Conservation (phyloP, 2,329 filamentous ascomycete species). For the Huntiella bhutanensis region DNA sequence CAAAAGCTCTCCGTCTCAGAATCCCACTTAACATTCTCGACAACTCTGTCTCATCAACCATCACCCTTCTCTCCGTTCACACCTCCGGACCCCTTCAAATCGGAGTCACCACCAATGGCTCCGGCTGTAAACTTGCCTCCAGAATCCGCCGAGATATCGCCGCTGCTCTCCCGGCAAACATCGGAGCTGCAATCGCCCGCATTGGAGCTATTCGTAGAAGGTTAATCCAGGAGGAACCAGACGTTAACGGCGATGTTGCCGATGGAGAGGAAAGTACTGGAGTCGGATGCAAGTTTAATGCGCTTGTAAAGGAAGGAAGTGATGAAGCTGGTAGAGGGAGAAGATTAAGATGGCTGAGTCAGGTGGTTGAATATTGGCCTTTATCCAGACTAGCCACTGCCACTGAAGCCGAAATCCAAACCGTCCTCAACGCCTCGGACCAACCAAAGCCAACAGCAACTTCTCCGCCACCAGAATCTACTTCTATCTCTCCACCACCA, state of each 20-base stretch:
- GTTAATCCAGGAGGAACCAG: slow-evolving; percentile 48
- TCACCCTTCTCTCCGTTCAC: slow-evolving; percentile 75
- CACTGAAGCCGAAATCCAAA: slow-evolving; percentile 58
- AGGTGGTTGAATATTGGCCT: slow-evolving; percentile 98
- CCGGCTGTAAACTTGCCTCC: slow-evolving; percentile 82
- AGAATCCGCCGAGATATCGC: slow-evolving; percentile 79
- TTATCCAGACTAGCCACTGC: slow-evolving; percentile 63
- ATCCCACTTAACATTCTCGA: slow-evolving; percentile 92
- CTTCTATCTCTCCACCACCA: slow-evolving; percentile 29
- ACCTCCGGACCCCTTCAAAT: slow-evolving; percentile 83
- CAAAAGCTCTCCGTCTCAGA: slow-evolving; percentile 55
- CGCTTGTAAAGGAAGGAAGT: slow-evolving; percentile 56
- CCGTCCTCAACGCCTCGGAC: slow-evolving; percentile 53
- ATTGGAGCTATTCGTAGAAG: slow-evolving; percentile 54
- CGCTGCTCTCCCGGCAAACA: slow-evolving; percentile 51
- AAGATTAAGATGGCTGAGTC: slow-evolving; percentile 78
- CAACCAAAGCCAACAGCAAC: slow-evolving; percentile 14
- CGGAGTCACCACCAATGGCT: slow-evolving; percentile 85
- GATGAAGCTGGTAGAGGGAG: slow-evolving; percentile 55
- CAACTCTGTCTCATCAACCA: slow-evolving; percentile 68
- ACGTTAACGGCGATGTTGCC: slow-evolving; percentile 18
- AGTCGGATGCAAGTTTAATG: slow-evolving; percentile 71
- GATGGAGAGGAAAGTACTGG: slow-evolving; percentile 43
- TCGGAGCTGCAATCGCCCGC: slow-evolving; percentile 59
- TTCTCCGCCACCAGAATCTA: neutral